These are phyloP conservation scores for Tulasnella sp. DNA, from an alignment of 768 basidiomycete genomes.

Conservation along the genomic window DNA sequence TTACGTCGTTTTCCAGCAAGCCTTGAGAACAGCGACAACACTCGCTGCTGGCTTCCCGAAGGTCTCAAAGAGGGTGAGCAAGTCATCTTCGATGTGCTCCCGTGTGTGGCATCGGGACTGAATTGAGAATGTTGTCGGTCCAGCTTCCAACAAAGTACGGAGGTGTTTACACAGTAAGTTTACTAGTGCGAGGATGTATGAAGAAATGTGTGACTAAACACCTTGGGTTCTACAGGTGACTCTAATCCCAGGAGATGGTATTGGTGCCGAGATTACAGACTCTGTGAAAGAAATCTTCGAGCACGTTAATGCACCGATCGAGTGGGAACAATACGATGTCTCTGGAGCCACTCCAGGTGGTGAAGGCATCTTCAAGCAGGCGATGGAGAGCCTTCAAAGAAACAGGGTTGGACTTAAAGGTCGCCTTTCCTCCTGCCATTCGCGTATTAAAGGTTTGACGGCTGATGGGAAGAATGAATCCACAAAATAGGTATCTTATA, in stretches of 20 bases:
- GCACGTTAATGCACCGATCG: constrained; percentile 93
- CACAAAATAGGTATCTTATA: constrained; percentile 89
- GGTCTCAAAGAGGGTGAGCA: constrained; percentile 55
- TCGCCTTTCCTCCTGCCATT: too few species aligned
- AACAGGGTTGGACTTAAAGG: constrained; percentile 98
- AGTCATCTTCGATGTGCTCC: constrained; percentile 4
- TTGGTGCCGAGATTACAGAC: constrained; percentile 94
- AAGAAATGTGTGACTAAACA: constrained; percentile 8
- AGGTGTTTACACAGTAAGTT: constrained; percentile 79
- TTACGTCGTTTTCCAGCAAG: background rate
- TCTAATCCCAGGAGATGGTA: constrained; percentile 95
- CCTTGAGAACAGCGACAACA: constrained; percentile 44
- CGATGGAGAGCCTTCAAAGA: constrained; percentile 94
- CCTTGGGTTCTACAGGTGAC: constrained; percentile 59
- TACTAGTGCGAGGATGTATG: too few species aligned
- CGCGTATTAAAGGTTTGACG: background rate
- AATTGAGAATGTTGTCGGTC: background rate
- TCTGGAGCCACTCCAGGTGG: constrained; percentile 91
- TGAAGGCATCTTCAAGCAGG: constrained; percentile 91
- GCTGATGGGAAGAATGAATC: too few species aligned
- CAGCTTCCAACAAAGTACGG: constrained; percentile 85
- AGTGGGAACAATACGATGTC: constrained; percentile 98
- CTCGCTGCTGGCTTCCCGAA: constrained; percentile 70
- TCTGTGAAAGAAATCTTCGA: constrained; percentile 99
- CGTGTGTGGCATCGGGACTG: background rate